These are phyloP conservation scores for Microsporum audouinii DNA, from an alignment of 2,329 filamentous ascomycete species.

Conservation along the genomic window DNA sequence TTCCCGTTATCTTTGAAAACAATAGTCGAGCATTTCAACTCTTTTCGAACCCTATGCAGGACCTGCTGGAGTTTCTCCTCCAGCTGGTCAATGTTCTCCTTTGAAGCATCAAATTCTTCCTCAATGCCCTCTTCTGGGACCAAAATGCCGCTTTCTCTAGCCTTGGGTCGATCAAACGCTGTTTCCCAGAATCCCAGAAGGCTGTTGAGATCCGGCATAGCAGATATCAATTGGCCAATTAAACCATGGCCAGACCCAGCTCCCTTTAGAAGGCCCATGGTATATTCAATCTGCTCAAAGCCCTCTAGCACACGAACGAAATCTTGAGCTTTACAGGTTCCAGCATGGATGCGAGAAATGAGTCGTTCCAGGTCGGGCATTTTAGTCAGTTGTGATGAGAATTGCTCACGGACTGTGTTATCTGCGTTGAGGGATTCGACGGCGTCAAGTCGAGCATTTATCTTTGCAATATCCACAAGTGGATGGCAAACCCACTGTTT, in stretches of 20 bases:
- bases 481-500: conserved; percentile 97
- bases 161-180: conserved; percentile 75
- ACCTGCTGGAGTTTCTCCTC: conserved; percentile 60
- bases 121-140: conserved; percentile 81
- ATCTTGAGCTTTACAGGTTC: conserved; percentile 78
- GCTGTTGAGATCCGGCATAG: conserved; percentile 73
- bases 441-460: conserved; percentile 88
- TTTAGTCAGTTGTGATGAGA: conserved; percentile 75
- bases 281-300: conserved; percentile 96
- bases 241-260: conserved; percentile 70
- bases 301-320: conserved; percentile 90
- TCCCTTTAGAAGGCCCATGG: conserved; percentile 64
- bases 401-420: conserved; percentile 66
- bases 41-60: conserved; percentile 57
- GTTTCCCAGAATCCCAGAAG: conserved; percentile 76
- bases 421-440: conserved; percentile 88
- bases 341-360: conserved; percentile 88
- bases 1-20: conserved; percentile 82
- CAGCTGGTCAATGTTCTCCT: conserved; percentile 63
- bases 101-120: conserved; percentile 78
- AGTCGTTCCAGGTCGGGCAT: conserved; percentile 90
- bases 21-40: conserved; percentile 62
- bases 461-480: conserved; percentile 70
- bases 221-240: conserved; percentile 67
- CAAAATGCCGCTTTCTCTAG: conserved; percentile 66